Base-by-base conservation (phyloP, 2,329 filamentous ascomycete genomes). In the Fusarium camptoceras region DNA sequence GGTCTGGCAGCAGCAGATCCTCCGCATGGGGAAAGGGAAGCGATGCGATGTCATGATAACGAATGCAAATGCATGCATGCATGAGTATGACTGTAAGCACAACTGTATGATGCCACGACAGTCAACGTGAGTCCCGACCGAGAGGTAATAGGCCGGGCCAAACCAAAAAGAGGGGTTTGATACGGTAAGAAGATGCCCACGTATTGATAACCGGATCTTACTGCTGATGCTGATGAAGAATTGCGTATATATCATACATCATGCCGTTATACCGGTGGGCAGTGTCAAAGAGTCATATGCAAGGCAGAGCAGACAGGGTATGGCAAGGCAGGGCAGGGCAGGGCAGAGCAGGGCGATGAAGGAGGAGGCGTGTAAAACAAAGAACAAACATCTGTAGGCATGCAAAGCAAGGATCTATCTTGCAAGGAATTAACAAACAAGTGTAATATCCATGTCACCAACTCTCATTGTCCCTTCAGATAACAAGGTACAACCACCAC, bases 241-340 rank as follows among this genome's bases (percentile, higher is more conserved):
- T 60, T 65, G 60, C 61, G 51, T 56, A 66, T 39, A 66, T 68
- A 59, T 59, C 64, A 53, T 34, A 53, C n/a, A 16, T 27, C n/a
- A 59, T 71, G 68, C 68, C 68, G 64, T 47, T 71, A 56, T 65
- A 63, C 64, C 59, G 64, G 68, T 37, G 68, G 34, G 63, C 64
- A 50, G 64, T 67, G 62, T 54, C 24, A 20, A 49, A 42, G 24
- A 42, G 31, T 42, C 31, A 27, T 37, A 42, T 42, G 34, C 34
- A 53, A 62, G 54, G 46, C 50, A 60, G 58, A 42, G 34, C 34
- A 37, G 34, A n/a, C 34, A 37, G 34, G 34, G 34, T n/a, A 37
- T 37, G 34, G 34, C 34, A 37, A 7, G 51, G 53, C 41, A 55
- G 39, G 42, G 42, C 59, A 63, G 37, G 30, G 48, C 24, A 53